phyloP scores from a whole-genome alignment of 192 early-diverging fungal genomes.

The Entophlyctis luteolus region DNA sequence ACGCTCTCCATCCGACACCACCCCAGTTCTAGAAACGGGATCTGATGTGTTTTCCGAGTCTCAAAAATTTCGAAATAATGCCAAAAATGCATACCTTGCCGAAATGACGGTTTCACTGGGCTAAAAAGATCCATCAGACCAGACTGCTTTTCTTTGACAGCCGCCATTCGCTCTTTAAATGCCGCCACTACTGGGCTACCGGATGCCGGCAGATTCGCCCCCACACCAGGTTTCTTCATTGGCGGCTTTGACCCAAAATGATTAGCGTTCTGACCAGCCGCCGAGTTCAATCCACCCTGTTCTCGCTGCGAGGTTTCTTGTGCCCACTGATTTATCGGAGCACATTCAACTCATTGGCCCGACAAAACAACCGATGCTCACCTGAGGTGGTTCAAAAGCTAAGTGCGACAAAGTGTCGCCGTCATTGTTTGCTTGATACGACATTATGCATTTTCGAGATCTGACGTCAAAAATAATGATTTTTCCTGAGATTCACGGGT shows the following conservation, averaged over 20 bases:
- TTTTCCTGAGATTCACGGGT: slow-evolving; percentile 8
- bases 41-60: too few species aligned
- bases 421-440: neutral
- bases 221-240: neutral
- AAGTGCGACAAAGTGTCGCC: slow-evolving; percentile 11
- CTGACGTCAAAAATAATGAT: slow-evolving; percentile 36
- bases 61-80: neutral
- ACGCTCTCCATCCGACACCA: too few species aligned
- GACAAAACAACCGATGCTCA: neutral
- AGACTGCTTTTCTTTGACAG: slow-evolving; percentile 19
- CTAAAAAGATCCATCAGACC: slow-evolving; percentile 53
- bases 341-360: neutral
- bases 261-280: neutral
- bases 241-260: neutral
- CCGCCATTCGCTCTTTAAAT: slow-evolving; percentile 25
- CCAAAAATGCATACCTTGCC: neutral
- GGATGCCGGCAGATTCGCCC: neutral
- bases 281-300: slow-evolving; percentile 10
- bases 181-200: slow-evolving; percentile 28
- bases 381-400: slow-evolving; percentile 38
- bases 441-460: slow-evolving; percentile 1
- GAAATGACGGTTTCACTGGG: slow-evolving; percentile 35
- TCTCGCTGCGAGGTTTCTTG: slow-evolving; percentile 25
- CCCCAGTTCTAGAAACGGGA: too few species aligned
- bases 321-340: slow-evolving; percentile 14